These are phyloP conservation scores for Fusarium acutatum DNA, from an alignment of 2,329 filamentous ascomycete genomes.

Conservation along the genomic window DNA sequence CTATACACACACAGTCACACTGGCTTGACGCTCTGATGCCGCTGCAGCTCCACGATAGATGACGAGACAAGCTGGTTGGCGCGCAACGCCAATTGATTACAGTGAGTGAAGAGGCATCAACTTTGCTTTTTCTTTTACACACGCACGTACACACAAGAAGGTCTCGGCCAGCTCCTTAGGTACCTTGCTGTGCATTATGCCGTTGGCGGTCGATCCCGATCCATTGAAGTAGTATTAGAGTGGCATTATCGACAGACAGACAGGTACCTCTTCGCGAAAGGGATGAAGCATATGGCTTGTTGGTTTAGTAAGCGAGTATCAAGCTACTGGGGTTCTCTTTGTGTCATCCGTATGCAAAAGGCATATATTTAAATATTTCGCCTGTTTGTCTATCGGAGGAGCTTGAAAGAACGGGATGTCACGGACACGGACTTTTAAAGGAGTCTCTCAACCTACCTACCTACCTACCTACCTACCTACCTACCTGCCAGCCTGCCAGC, in stretches of 20 bases:
- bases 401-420: slow-evolving; percentile 8
- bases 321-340: background rate
- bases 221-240: slow-evolving; percentile 4
- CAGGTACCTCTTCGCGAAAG: background rate
- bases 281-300: background rate
- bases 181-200: slow-evolving; percentile 3
- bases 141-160: background rate
- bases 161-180: slow-evolving; percentile 15
- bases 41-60: slow-evolving; percentile 20
- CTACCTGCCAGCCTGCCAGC: background rate
- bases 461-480: background rate
- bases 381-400: background rate
- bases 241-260: background rate
- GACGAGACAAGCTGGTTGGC: slow-evolving; percentile 28
- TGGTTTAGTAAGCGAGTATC: background rate
- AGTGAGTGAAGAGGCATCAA: background rate
- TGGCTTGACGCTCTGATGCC: slow-evolving; percentile 7
- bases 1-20: slow-evolving; percentile 13
- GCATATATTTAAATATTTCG: background rate
- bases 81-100: slow-evolving; percentile 22
- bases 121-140: slow-evolving; percentile 25
- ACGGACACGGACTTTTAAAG: background rate
- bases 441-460: background rate
- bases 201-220: slow-evolving; percentile 26
- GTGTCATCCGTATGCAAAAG: background rate